Base-by-base conservation (phyloP, 768 basidiomycete species). In the Rhodosporidiobolus odoratus region DNA sequence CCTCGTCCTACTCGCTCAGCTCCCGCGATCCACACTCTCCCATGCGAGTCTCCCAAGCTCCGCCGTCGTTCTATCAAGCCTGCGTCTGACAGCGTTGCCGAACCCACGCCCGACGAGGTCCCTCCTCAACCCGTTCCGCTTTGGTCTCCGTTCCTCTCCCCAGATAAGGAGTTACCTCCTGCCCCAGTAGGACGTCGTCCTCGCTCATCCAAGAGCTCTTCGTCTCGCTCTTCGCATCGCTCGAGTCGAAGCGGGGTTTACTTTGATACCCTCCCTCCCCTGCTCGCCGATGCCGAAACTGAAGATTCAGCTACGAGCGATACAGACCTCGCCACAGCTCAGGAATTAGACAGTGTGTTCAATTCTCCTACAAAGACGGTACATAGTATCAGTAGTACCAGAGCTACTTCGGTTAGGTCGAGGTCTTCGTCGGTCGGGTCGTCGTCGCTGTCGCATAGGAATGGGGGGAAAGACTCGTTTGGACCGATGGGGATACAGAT, bases 61-160 rank as follows among this genome's bases (percentile, higher is more conserved):
- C 27, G 25, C 10, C 27, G n/a, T 25, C 30, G 27, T 45, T 0
- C 48, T 13, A 17, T 50, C 15, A 60, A 60, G 59, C 43, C 59
- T 17, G 43, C 30, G 3, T 60, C 59, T 0, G 59, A 60, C 43
- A 9, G 6, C 30, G 59, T 60, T 34, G 59, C 43, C 43, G 59
- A 60, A 34, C 59, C 59, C 2, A 34, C 59, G 30, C 59, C 59
- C 0, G 59, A 60, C 32, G 59, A 60, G 32, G 59, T 60, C 4
- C 16, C 59, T 30, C 59, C 59, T 30, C 1, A 43, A 2, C 53
- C 62, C 9, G 62, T 58, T 6, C 65, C 65, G 17, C 45, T 52
- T 35, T 53, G 23, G 21, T 21, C 27, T 19, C 37, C 38, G 6
- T 52, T 59, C 58, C 37, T 27, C n/a, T 40, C 65, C 27, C 58